phyloP scores from a whole-genome alignment of 805 yeast species.

The Candida koratica region DNA sequence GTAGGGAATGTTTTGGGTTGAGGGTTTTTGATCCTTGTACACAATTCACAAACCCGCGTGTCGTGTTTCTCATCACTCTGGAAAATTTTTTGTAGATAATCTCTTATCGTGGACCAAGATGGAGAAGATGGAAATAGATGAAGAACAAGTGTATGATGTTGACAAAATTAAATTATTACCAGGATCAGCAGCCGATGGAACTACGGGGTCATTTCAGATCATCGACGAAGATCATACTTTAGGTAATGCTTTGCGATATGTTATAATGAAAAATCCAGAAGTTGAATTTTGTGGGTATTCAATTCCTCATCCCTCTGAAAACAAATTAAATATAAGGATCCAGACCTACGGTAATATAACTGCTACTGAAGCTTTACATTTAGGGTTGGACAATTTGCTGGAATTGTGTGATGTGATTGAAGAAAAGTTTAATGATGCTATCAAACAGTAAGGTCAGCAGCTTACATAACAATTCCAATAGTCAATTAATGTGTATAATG shows the following conservation, averaged over 20 bases:
- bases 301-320: slow-evolving; percentile 96
- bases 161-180: slow-evolving; percentile 69
- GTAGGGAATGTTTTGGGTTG: slow-evolving; percentile 4
- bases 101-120: background rate
- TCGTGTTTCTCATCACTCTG: slow-evolving; percentile 1
- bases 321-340: slow-evolving; percentile 81
- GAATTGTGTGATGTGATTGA: slow-evolving; percentile 83
- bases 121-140: slow-evolving; percentile 14
- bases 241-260: slow-evolving; percentile 89
- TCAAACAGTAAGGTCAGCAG: slow-evolving; percentile 26
- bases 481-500: slow-evolving; percentile 9
- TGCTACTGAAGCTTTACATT: slow-evolving; percentile 88
- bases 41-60: slow-evolving; percentile 7
- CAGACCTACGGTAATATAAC: slow-evolving; percentile 86
- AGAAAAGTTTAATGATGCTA: slow-evolving; percentile 65
- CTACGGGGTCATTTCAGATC: slow-evolving; percentile 92
- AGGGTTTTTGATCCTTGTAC: slow-evolving; percentile 3
- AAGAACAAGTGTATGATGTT: slow-evolving; percentile 46
- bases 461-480: background rate
- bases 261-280: slow-evolving; percentile 95
- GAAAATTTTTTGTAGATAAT: background rate
- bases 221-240: slow-evolving; percentile 93
- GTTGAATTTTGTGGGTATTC: slow-evolving; percentile 98
- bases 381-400: slow-evolving; percentile 81
- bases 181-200: slow-evolving; percentile 88